phyloP scores from a whole-genome alignment of 208 protist genomes.

The Acanthamoeba healyi region DNA sequence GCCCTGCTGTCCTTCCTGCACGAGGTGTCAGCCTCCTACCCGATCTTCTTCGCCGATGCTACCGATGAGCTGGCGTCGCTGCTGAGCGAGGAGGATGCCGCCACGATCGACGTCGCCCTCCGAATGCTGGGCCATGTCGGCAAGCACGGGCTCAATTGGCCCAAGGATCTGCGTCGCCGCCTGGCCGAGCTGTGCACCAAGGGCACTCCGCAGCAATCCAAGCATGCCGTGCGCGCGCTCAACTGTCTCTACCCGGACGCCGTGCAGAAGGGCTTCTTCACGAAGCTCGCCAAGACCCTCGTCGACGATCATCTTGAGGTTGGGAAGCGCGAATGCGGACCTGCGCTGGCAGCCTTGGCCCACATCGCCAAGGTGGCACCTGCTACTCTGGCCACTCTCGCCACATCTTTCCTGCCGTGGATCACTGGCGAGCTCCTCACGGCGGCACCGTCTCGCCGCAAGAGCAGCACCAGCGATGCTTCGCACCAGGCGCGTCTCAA shows the following conservation, averaged over 20 bases:
- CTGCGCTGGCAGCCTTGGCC: conserved; percentile 2
- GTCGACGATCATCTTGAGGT: neutral
- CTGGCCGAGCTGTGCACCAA: neutral
- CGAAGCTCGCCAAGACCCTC: conserved; percentile 28
- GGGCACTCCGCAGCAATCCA: conserved; percentile 25
- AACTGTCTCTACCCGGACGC: conserved; percentile 27
- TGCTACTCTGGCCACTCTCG: neutral
- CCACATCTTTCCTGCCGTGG: conserved; percentile 15
- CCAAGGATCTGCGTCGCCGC: neutral
- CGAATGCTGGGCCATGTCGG: conserved; percentile 48
- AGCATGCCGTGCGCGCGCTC: conserved; percentile 36
- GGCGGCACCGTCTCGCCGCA: neutral
- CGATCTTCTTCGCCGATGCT: conserved; percentile 11
- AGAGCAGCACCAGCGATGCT: neutral
- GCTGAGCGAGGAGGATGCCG: conserved; percentile 4
- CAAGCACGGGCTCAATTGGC: conserved; percentile 54
- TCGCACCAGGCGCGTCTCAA: conserved; percentile 32
- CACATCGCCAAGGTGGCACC: conserved; percentile 44
- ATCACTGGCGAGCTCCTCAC: conserved; percentile 7
- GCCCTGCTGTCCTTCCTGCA: conserved; percentile 41
- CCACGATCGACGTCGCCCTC: neutral
- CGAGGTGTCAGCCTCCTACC: conserved; percentile 57
- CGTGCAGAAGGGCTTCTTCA: neutral
- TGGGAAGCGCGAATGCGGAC: conserved; percentile 39
- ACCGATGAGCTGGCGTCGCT: conserved; percentile 12